Conservation (phyloP, 139 green algal species). For the Chlorella sp. region DNA sequence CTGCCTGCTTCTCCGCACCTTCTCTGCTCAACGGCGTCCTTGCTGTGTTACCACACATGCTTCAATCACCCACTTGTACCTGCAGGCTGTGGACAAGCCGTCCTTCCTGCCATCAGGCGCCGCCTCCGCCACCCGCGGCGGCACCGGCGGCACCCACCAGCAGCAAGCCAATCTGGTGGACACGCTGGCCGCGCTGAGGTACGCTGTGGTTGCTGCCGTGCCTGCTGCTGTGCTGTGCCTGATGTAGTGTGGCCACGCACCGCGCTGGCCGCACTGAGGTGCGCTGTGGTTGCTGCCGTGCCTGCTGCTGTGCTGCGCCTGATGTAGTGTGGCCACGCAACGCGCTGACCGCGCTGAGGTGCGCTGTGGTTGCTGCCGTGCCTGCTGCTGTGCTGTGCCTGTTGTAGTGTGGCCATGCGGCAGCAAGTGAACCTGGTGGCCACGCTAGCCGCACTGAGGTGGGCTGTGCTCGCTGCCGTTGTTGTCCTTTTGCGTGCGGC, state of each 20-base stretch:
- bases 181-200: slow-evolving; percentile 10
- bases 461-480: neutral
- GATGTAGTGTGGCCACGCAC: neutral
- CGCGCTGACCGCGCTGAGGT: neutral
- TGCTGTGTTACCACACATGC: too few species aligned
- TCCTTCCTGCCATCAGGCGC: neutral
- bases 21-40: too few species aligned
- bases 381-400: neutral
- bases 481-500: neutral
- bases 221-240: neutral
- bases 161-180: slow-evolving; percentile 27
- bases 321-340: neutral
- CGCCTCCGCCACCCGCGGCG: neutral
- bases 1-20: too few species aligned
- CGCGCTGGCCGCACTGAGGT: neutral
- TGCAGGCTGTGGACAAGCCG: neutral
- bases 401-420: neutral
- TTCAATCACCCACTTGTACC: too few species aligned
- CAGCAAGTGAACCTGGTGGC: too few species aligned
- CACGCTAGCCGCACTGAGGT: neutral
- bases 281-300: neutral
- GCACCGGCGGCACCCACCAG: neutral
- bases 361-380: neutral
- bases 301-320: neutral
- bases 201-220: neutral